These are phyloP conservation scores for Hanseniaspora singularis DNA, from an alignment of 805 yeast genomes.

Conservation along the genomic window DNA sequence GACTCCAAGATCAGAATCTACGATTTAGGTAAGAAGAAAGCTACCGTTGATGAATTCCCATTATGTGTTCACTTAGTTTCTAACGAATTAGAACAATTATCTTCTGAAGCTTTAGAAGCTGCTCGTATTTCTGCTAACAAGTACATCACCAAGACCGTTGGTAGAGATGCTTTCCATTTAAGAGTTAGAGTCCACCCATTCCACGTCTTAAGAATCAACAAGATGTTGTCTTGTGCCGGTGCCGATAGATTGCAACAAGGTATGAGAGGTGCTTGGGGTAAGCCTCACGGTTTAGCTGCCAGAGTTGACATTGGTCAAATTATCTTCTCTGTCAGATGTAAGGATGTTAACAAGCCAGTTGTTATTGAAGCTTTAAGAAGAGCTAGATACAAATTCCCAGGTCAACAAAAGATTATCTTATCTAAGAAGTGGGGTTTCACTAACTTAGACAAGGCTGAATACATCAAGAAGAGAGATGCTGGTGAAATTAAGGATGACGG, in stretches of 20 bases:
- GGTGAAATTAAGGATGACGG: conserved; percentile 99
- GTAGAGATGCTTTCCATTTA: conserved; percentile 99
- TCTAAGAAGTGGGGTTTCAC: conserved; percentile 99
- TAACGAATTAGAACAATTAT: conserved; percentile 97
- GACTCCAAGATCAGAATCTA: conserved; percentile 98
- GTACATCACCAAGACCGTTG: conserved; percentile 93
- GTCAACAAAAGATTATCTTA: conserved; percentile 98
- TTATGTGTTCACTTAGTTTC: conserved; percentile 98
- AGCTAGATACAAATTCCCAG: conserved; percentile 99
- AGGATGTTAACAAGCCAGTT: conserved; percentile 93
- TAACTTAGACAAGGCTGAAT: conserved; percentile 93
- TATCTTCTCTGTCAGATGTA: conserved; percentile 95
- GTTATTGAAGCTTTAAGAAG: conserved; percentile 99
- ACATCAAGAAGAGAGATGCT: conserved; percentile 83
- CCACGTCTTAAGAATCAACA: conserved; percentile 99
- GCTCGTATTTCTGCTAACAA: conserved; percentile 99
- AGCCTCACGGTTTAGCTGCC: conserved; percentile 99
- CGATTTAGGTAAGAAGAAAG: conserved; percentile 99
- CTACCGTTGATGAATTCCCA: conserved; percentile 98
- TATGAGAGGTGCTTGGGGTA: conserved; percentile 99
- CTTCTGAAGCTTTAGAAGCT: conserved; percentile 99
- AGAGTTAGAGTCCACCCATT: conserved; percentile 99
- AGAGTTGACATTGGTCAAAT: conserved; percentile 98
- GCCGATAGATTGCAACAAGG: conserved; percentile 99
- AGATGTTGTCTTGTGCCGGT: conserved; percentile 99